Evolutionary conservation across 345 rosid species (phyloP).

Genomic region (Raphanus raphanistrum): DNA sequence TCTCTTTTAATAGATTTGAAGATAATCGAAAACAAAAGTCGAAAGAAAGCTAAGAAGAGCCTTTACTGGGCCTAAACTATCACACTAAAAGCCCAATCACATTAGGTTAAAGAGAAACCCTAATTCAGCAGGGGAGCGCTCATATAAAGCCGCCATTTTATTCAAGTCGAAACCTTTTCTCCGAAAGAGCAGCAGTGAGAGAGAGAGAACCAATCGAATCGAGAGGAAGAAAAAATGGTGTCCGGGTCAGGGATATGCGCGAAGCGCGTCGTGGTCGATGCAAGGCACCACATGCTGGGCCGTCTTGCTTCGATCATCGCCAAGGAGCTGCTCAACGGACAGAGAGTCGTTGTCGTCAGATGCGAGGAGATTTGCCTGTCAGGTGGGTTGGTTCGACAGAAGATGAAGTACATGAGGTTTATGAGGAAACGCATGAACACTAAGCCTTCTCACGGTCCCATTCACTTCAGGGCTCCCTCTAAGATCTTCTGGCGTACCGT

Average conservation of each 20-base stretch:
- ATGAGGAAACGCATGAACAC: slow-evolving; percentile 94
- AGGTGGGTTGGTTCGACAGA: slow-evolving; percentile 82
- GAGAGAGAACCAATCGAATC: background rate
- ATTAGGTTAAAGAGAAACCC: slow-evolving; percentile 17
- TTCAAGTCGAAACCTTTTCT: background rate
- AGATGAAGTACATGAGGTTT: slow-evolving; percentile 90
- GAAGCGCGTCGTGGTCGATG: slow-evolving; percentile 76
- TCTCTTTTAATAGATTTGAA: too few species aligned
- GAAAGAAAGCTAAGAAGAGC: background rate
- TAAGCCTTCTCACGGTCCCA: slow-evolving; percentile 92
- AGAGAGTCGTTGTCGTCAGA: slow-evolving; percentile 71
- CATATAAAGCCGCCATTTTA: slow-evolving; percentile 19
- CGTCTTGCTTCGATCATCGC: slow-evolving; percentile 66
- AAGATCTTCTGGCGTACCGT: slow-evolving; percentile 95
- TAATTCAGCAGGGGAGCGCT: background rate
- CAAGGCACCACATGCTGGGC: slow-evolving; percentile 81
- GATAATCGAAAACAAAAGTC: background rate
- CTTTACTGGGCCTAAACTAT: background rate
- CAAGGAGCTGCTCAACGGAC: slow-evolving; percentile 84
- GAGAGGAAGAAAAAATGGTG: slow-evolving; percentile 51
- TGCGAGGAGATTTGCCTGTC: slow-evolving; percentile 92
- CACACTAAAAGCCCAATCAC: slow-evolving; percentile 1
- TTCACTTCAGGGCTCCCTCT: slow-evolving; percentile 87
- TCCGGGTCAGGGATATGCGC: slow-evolving; percentile 76
- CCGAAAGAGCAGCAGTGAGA: background rate